phyloP scores from a whole-genome alignment of 345 rosid species.

The Boechera divaricarpa region DNA sequence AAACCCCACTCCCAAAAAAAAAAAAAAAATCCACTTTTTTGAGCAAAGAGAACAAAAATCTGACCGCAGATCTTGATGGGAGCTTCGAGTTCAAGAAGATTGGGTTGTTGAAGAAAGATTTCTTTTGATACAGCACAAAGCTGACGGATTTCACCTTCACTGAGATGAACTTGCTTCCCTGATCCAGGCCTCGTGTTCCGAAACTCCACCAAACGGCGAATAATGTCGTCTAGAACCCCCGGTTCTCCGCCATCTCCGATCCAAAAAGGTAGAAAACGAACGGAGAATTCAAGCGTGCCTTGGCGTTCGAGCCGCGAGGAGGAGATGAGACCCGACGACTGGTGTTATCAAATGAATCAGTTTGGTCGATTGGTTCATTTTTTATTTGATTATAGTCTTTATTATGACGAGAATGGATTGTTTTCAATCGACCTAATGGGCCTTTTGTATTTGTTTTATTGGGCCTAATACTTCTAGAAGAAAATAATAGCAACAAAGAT shows the following conservation, averaged over 20 bases:
- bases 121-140: conserved; percentile 68
- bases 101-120: conserved; percentile 84
- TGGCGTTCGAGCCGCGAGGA: conserved; percentile 38
- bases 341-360: conserved; percentile 27
- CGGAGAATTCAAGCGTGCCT: conserved; percentile 15
- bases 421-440: conserved; percentile 32
- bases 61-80: conserved; percentile 97
- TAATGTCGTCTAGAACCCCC: conserved; percentile 69
- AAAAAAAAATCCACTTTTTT: not conserved
- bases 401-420: not conserved
- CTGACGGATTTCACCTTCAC: conserved; percentile 82
- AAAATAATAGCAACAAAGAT: not conserved
- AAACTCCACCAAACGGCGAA: conserved; percentile 63
- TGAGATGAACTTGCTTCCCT: conserved; percentile 79
- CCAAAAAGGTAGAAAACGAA: not conserved
- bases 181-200: conserved; percentile 60
- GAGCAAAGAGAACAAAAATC: conserved; percentile 21
- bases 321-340: conserved; percentile 21
- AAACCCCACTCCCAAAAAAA: not conserved
- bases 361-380: conserved; percentile 27
- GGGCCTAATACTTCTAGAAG: not conserved
- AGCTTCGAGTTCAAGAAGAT: conserved; percentile 82
- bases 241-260: conserved; percentile 53
- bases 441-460: not conserved
- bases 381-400: not conserved